Base-by-base conservation (phyloP, 371 early-diverging fungal species). In the Dinochytrium kinnereticum region DNA sequence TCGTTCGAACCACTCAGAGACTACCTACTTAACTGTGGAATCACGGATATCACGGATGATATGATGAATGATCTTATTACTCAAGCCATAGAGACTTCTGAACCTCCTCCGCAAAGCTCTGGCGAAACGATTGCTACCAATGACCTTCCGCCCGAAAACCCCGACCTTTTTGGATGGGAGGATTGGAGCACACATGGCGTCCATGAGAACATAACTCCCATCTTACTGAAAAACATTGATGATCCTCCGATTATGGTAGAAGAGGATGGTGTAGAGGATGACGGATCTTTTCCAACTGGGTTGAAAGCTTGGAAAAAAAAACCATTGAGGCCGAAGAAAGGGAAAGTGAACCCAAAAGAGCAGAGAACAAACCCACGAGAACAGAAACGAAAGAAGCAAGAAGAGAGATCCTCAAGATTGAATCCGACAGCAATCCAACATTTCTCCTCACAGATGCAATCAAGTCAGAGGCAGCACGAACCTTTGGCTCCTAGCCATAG, bases 51-150 rank as follows among this genome's bases (percentile, higher is more conserved):
- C 30, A 30, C 67, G 17, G 59, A 67, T 31, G 68, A 53, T 5
- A 38, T 30, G 44, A 66, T 67, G 49, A 67, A 73, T n/a, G 19
- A 1, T 10, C 30, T 73, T 13, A 53, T 53, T 31, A 51, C 33
- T 24, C 34, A 67, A 19, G 64, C 67, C 7, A 26, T 28, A 13
- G 38, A 51, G 3, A 39, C 53, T 34, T 37, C 51, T 69, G 13
- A 53, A 10, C 69, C 31, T n/a, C 1, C 49, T n/a, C 5, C 13
- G n/a, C 21, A 67, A 44, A 26, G 26, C 24, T 5, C 24, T 7
- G 55, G 55, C 24, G 55, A 24, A 7, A 19, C 13, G 13, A 21
- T 53, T n/a, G 7, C 55, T 53, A 21, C 26, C 7, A 53, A 53
- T 13, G 5, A 7, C 26, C 26, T 5, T 15, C 7, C 26, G n/a